Evolutionary conservation across 441 rosid genomes (phyloP).

Genomic region (Melastoma candidum): DNA sequence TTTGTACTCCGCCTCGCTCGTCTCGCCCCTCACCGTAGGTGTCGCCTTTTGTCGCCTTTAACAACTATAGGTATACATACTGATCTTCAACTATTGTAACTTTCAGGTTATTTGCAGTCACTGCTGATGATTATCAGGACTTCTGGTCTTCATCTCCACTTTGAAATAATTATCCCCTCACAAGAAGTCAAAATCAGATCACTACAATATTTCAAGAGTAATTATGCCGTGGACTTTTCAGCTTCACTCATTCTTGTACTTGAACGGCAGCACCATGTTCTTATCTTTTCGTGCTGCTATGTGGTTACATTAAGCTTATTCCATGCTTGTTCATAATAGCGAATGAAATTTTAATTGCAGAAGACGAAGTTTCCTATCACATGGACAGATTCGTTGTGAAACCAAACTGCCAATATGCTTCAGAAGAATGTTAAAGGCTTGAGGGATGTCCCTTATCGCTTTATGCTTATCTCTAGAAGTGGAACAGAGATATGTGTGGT

Average conservation of each 20-base stretch:
- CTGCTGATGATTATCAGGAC: no score
- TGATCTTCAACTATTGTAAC: no score
- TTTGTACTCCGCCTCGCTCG: no score
- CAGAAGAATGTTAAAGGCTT: neutral
- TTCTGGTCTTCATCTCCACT: no score
- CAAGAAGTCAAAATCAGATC: no score
- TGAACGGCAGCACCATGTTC: constrained; percentile 4
- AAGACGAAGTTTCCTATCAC: neutral
- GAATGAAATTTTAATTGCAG: neutral
- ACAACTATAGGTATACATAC: no score
- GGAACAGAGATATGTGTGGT: constrained; percentile 3
- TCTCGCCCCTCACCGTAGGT: no score
- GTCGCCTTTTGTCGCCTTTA: no score
- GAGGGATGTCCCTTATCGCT: neutral
- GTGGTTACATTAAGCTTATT: neutral
- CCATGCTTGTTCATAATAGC: neutral
- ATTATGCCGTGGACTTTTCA: constrained; percentile 7
- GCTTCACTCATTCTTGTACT: constrained; percentile 3
- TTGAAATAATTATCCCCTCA: no score
- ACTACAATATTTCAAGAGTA: neutral
- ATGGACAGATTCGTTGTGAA: neutral
- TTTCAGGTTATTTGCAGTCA: no score
- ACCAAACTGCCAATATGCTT: neutral
- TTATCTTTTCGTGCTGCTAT: neutral
- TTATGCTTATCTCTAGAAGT: neutral